Base-by-base conservation (phyloP, 129 eudicot species). In the Flaveria trinervia region DNA sequence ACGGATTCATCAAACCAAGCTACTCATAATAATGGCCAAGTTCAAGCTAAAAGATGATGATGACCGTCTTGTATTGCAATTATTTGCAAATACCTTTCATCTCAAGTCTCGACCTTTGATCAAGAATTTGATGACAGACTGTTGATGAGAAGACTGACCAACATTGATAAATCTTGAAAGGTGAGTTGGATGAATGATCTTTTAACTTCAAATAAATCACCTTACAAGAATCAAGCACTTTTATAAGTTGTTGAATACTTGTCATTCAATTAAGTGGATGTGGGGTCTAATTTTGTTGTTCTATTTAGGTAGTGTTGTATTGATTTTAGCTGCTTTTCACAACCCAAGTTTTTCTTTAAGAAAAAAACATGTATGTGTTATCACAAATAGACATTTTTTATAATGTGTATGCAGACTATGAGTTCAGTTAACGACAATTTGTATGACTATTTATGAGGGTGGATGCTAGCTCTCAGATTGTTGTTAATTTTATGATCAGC, bases 11-110 rank as follows among this genome's bases (percentile, higher is more conserved):
- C 84, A 30, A 79, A 70, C 59, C 71, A 73, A 79, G 55, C 36
- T 43, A 26, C 64, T 39, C 71, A 83, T 11, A 78, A 71, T 74
- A 78, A 84, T 73, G 77, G 86, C 61, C 70, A 85, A 71, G 76
- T 80, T 41, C 80, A 59, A 59, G 82, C 79, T 30, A 79, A 76
- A 79, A 83, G 45, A 15, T 43, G 8, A 8, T 36, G 41, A 36
- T 6, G 41, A 6, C 0, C 41, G 41, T 36, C 41, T 1, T 36
- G 7, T 61, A 70, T 15, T 62, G 41, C 33, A 74, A 79, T 41
- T n/a, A 39, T 50, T 15, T 62, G 41, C 33, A 74, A 82, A 39
- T n/a, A 39, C 62, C 11, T 60, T 30, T 55, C 26, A 61, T 61
- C 67, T 50, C 23, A 64, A 59, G 64, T 76, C 49, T 56, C 52